These are phyloP conservation scores for Alternaria infectoria DNA, from an alignment of 2,329 filamentous ascomycete genomes.

Conservation along the genomic window DNA sequence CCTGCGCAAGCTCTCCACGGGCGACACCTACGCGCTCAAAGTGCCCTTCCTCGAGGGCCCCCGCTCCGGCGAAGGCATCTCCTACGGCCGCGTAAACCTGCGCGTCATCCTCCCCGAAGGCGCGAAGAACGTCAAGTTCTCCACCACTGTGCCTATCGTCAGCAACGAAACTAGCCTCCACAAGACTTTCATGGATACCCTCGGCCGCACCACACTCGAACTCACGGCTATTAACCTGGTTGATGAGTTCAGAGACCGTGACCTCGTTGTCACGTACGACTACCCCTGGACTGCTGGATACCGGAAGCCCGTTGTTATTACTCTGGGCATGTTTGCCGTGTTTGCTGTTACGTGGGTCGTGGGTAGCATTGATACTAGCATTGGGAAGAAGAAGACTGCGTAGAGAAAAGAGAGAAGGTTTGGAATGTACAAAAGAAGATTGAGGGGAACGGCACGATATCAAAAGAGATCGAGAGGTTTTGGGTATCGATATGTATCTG, in stretches of 20 bases:
- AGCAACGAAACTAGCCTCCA: conserved; percentile 68
- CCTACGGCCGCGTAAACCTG: conserved; percentile 81
- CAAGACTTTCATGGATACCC: conserved; percentile 91
- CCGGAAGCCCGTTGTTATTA: conserved; percentile 85
- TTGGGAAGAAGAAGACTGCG: conserved; percentile 63
- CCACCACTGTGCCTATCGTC: conserved; percentile 74
- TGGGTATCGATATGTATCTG: not conserved
- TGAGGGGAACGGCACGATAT: not conserved
- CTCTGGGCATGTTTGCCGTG: conserved; percentile 72
- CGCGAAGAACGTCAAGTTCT: conserved; percentile 80
- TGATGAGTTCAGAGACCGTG: conserved; percentile 84
- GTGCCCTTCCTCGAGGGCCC: conserved; percentile 94
- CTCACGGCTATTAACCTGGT: conserved; percentile 86
- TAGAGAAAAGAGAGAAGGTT: conserved; percentile 7
- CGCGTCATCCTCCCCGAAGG: conserved; percentile 91
- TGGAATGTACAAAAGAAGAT: not conserved
- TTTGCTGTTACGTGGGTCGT: conserved; percentile 78
- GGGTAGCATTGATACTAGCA: conserved; percentile 81
- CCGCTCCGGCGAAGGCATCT: conserved; percentile 81
- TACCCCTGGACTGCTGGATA: conserved; percentile 76
- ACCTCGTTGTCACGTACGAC: conserved; percentile 87
- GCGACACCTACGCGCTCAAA: conserved; percentile 81
- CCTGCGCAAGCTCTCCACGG: conserved; percentile 67
- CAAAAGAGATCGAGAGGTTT: not conserved
- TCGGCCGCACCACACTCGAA: conserved; percentile 82